These are phyloP conservation scores for Hylodesmum podocarpum DNA, from an alignment of 306 rosid species.

Conservation along the genomic window DNA sequence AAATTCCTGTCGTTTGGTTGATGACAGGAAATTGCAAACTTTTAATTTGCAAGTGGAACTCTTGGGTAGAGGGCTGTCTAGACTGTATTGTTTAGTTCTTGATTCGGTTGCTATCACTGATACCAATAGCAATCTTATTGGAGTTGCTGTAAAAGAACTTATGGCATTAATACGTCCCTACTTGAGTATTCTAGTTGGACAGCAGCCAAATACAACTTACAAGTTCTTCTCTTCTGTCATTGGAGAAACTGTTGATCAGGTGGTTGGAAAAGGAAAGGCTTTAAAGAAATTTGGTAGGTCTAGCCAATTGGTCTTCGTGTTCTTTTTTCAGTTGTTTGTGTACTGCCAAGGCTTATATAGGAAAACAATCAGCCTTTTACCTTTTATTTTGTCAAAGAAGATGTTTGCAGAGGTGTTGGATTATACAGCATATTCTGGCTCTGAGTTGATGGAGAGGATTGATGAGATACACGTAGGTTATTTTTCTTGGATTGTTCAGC, in stretches of 20 bases:
- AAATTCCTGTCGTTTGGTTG: conserved; percentile 33
- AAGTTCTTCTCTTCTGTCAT: conserved; percentile 54
- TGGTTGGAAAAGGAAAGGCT: conserved; percentile 43
- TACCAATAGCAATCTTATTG: conserved; percentile 66
- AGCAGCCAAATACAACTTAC: conserved; percentile 52
- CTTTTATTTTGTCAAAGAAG: conserved; percentile 65
- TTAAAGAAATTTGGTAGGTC: conserved; percentile 51
- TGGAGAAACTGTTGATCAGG: conserved; percentile 39
- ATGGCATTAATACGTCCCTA: conserved; percentile 52
- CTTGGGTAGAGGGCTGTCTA: conserved; percentile 77
- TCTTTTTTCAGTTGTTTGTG: conserved; percentile 72
- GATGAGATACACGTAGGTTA: conserved; percentile 58
- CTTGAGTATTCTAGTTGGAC: conserved; percentile 68
- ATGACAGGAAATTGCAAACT: conserved; percentile 33
- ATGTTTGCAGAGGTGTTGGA: conserved; percentile 66
- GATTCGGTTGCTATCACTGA: conserved; percentile 69
- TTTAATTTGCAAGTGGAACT: conserved; percentile 59
- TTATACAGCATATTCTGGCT: conserved; percentile 60
- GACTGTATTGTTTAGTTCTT: conserved; percentile 66
- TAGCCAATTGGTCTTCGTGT: conserved; percentile 69
- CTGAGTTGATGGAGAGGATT: conserved; percentile 70
- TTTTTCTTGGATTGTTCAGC: conserved; percentile 74
- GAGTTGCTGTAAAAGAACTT: conserved; percentile 60
- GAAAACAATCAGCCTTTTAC: conserved; percentile 70
- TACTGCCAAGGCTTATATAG: conserved; percentile 70